Evolutionary conservation across 2,329 filamentous ascomycete genomes (phyloP).

Genomic region (Pseudogymnoascus sp.): DNA sequence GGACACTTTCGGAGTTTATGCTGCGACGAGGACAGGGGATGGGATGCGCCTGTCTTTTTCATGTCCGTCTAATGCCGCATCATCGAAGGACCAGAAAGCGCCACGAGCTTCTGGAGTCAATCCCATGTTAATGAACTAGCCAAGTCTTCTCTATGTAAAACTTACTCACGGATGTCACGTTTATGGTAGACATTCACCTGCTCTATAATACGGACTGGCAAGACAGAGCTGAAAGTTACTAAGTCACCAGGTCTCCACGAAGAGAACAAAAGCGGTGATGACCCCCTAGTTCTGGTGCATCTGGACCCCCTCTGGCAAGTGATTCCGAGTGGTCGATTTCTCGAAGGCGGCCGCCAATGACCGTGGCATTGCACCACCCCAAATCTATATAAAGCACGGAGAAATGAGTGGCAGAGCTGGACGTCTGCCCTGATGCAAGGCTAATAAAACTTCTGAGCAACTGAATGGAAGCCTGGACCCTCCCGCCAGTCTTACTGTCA

Average conservation of each 20-base stretch:
- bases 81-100: not conserved
- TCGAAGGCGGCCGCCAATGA: not conserved
- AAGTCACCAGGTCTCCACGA: not conserved
- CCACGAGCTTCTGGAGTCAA: not conserved
- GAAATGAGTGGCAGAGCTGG: constrained; percentile 3
- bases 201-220: not conserved
- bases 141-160: not conserved
- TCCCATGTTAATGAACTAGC: not conserved
- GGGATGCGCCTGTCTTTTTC: not conserved
- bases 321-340: not conserved
- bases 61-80: not conserved
- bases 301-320: not conserved
- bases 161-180: not conserved
- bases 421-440: not conserved
- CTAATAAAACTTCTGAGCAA: not conserved
- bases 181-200: not conserved
- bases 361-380: not conserved
- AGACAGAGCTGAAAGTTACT: not conserved
- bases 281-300: not conserved
- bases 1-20: not conserved
- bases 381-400: not conserved
- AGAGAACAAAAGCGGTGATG: not conserved
- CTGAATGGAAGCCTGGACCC: not conserved
- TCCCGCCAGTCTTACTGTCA: not conserved
- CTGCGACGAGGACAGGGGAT: not conserved